Evolutionary conservation across 2,329 filamentous ascomycete species (phyloP).

Genomic region (Botrytis byssoidea): DNA sequence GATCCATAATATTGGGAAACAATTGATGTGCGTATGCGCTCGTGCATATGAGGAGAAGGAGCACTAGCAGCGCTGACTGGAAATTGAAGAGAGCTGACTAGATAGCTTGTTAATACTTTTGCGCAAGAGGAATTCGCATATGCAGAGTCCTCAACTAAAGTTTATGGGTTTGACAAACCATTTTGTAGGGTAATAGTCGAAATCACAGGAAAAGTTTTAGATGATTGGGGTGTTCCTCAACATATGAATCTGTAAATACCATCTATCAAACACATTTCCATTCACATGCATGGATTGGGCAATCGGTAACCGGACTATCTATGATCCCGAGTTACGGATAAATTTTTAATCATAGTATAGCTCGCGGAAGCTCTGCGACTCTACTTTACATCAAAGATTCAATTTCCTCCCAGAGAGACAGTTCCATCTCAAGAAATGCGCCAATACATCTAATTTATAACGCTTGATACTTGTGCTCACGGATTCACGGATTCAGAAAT

Average conservation of each 20-base stretch:
- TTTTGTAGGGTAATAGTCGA: neutral
- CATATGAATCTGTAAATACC: neutral
- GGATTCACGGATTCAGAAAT: too few relatives aligned
- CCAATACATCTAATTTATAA: neutral
- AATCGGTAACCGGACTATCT: conserved; percentile 6
- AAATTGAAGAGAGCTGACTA: conserved; percentile 99
- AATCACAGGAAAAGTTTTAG: neutral
- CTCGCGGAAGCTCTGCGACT: neutral
- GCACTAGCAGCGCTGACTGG: conserved; percentile 89
- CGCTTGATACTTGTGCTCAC: neutral
- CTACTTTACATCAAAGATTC: neutral
- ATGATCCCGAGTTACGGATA: neutral
- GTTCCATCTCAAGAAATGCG: neutral
- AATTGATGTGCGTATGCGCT: conserved; percentile 90
- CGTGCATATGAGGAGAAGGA: conserved; percentile 94
- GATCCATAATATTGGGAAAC: conserved; percentile 84
- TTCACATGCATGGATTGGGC: conserved; percentile 17
- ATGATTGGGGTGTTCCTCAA: neutral
- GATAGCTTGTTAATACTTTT: conserved; percentile 4
- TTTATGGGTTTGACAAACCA: neutral
- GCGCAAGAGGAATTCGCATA: too few relatives aligned
- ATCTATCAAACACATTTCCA: conserved; percentile 19
- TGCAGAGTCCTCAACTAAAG: too few relatives aligned
- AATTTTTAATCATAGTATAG: neutral
- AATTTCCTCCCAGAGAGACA: neutral